Conservation (phyloP, 2,329 filamentous ascomycete species). For the Trematosphaeria pertusa region DNA sequence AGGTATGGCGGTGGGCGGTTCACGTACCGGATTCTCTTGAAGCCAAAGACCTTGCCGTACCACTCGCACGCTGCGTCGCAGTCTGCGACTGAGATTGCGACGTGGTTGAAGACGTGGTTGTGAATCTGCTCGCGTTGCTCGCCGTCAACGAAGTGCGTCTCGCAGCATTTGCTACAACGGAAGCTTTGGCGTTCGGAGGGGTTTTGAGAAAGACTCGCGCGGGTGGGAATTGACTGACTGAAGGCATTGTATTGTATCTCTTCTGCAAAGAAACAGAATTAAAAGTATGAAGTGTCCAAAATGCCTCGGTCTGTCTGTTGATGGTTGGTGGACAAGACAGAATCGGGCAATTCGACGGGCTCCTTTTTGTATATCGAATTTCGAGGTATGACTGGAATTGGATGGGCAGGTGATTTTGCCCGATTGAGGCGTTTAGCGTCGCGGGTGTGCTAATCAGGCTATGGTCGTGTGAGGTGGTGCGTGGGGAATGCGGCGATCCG, state of each 20-base stretch:
- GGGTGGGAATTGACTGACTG: constrained; percentile 42
- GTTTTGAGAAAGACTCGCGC: constrained; percentile 41
- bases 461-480: constrained; percentile 14
- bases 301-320: too few species aligned
- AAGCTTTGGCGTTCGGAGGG: too few species aligned
- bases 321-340: too few species aligned
- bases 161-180: not conserved
- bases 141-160: constrained; percentile 17
- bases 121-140: constrained; percentile 10
- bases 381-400: too few species aligned
- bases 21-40: constrained; percentile 27
- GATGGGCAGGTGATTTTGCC: too few species aligned
- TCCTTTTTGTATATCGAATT: too few species aligned
- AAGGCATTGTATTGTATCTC: too few species aligned
- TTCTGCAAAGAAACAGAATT: too few species aligned
- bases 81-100: constrained; percentile 34
- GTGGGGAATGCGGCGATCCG: constrained; percentile 8
- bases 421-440: not conserved
- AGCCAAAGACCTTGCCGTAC: constrained; percentile 33
- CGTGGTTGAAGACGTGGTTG: constrained; percentile 24
- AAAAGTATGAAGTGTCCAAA: too few species aligned
- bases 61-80: constrained; percentile 30
- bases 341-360: too few species aligned
- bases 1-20: not conserved
- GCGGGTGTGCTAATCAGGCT: constrained; percentile 10